Evolutionary conservation across 768 basidiomycete genomes (phyloP).

Genomic region (Russula virescens): DNA sequence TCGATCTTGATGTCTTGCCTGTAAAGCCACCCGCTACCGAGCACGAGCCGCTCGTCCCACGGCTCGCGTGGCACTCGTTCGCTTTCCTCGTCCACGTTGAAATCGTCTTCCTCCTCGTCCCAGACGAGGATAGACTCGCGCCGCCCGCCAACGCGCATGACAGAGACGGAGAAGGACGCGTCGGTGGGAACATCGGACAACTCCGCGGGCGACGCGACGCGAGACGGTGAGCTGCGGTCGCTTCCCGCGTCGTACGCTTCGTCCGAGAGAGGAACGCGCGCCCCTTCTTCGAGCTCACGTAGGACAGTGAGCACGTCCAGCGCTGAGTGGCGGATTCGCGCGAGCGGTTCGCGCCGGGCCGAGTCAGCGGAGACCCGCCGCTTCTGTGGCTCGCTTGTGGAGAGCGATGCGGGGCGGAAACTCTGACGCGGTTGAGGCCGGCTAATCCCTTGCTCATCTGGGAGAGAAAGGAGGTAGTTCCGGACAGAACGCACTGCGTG

Average conservation of each 20-base stretch:
- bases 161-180: constrained; percentile 59
- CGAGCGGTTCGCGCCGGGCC: constrained; percentile 51
- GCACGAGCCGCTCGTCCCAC: constrained; percentile 78
- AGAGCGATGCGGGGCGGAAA: constrained; percentile 49
- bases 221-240: constrained; percentile 46
- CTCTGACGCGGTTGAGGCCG: constrained; percentile 33
- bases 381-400: constrained; percentile 33
- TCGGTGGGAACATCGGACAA: constrained; percentile 38
- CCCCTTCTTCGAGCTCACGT: constrained; percentile 72
- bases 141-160: constrained; percentile 63
- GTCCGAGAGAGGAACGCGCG: constrained; percentile 69
- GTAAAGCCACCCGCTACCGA: constrained; percentile 82
- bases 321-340: constrained; percentile 67
- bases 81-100: constrained; percentile 42
- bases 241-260: constrained; percentile 81
- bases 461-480: constrained; percentile 77
- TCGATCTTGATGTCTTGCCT: constrained; percentile 52
- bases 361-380: constrained; percentile 33
- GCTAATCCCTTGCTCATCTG: constrained; percentile 46
- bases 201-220: constrained; percentile 39
- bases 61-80: constrained; percentile 50
- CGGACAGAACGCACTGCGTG: constrained; percentile 75
- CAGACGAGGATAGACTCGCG: constrained; percentile 68
- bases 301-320: constrained; percentile 79
- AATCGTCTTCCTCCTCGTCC: constrained; percentile 58